Base-by-base conservation (phyloP, 139 green algal genomes). In the Chlorella vulgaris region DNA sequence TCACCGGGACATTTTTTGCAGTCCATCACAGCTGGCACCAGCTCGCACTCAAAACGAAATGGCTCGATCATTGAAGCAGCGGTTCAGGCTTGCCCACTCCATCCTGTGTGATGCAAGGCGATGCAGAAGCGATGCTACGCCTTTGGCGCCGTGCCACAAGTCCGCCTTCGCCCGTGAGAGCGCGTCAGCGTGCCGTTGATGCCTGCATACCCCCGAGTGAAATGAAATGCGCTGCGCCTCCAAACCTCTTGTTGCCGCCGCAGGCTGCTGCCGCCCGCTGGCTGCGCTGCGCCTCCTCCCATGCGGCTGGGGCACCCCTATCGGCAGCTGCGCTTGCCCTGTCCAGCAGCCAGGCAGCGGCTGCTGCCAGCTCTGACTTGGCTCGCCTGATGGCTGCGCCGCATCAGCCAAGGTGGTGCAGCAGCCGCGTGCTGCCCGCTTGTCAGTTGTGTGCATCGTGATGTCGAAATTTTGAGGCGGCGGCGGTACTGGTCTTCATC, bases 301-400 rank as follows among this genome's bases (percentile, higher is more conserved):
- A 58, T 58, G 47, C 47, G 15, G 47, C 47, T 21, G 55, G 18
- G n/a, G 55, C 18, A 65, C 55, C 55, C 47, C 10, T 58, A 29
- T 15, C 55, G 28, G 15, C 55, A 65, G 55, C 55, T 8, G 18
- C 55, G 5, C 15, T 8, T 5, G 18, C n/a, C 15, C 18, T n/a
- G 8, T 29, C 55, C 55, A 65, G 47, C 47, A 55, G 47, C 29
- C 36, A n/a, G 18, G 40, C 28, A 24, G 68, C 40, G 40, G 28
- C 58, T 18, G 42, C 42, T 18, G 69, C 69, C n/a, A n/a, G n/a
- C n/a, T n/a, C n/a, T n/a, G n/a, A n/a, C n/a, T n/a, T n/a, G 24
- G 69, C 68, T 8, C 69, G 43, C n/a, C 43, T 76, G n/a, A 62
- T 76, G 3, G 28, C 42, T 15, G 69, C 69, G 2, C 69, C 69